A percentile compares a stretch with the other conserved stretches of the same genome.
Evolutionary conservation across 139 green algal species (phyloP).

Genomic region (Spirogloea muscicola): DNA sequence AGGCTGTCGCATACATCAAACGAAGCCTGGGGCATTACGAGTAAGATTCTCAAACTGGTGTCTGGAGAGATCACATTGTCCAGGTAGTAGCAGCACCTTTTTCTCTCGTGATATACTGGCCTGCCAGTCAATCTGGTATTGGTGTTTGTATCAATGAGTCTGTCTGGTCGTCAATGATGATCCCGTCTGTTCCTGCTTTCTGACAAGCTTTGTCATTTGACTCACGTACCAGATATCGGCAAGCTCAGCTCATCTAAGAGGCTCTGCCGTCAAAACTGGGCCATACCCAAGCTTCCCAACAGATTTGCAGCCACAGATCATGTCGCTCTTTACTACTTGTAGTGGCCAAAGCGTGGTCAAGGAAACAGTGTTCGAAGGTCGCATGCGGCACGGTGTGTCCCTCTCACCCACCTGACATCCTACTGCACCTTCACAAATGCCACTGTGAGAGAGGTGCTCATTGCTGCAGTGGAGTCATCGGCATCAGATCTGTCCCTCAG

Average conservation of each 20-base stretch:
- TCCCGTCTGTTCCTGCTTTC: not conserved
- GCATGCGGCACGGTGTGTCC: constrained; percentile 48
- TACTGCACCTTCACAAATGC: not conserved
- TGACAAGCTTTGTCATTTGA: not conserved
- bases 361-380: constrained; percentile 58
- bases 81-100: no score
- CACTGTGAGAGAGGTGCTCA: not conserved
- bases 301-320: constrained; percentile 59
- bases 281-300: constrained; percentile 61
- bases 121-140: no score
- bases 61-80: no score
- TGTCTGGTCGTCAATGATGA: not conserved
- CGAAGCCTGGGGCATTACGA: not conserved
- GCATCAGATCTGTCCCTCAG: no score
- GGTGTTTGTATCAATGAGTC: no score
- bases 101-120: no score
- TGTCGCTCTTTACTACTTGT: constrained; percentile 43
- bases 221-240: constrained; percentile 24
- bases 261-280: constrained; percentile 49
- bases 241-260: not conserved
- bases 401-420: not conserved
- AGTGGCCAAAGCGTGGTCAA: constrained; percentile 36
- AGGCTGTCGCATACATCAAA: constrained; percentile 43
- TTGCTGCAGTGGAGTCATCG: no score
- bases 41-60: no score